Evolutionary conservation across 805 yeast genomes (phyloP), one percentile per base, ranked within the genome.

Genomic region (Sugiyamaella americana): DNA sequence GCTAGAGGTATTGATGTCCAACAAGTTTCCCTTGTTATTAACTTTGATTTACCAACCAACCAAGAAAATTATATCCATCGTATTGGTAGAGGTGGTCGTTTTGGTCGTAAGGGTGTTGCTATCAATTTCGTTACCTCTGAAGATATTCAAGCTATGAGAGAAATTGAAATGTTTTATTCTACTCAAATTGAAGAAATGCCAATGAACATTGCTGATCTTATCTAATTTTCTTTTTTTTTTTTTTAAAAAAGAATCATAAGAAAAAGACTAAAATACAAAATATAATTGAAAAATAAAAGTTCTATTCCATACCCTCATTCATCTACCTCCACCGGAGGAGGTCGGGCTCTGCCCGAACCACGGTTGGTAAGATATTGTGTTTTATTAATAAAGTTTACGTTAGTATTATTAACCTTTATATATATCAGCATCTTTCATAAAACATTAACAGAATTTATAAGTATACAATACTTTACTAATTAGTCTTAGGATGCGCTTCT

Each of bases 1-100:
- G 98, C 98, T 43, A 79, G 98, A 70, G 98, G 98, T 64, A 93
- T 91, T 56, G 98, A 91, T 70, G 98, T 91, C 51, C 98, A 91
- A 73, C 98, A 91, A 66, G 96, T 91, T 41, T 89, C 97, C 10
- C 71, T 91, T 57, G 98, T 91, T 51, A 87, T 91, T 62, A 91
- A 91, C 76, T 91, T 86, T 71, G 98, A 91, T 69, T 72, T 91
- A 66, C 98, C 98, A 47, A 68, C 78, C 54, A 88, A 93, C 76
- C 81, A 83, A 65, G 98, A 91, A 69, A 91, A 91, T 76, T 91
- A 91, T 69, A 82, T 91, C 63, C 98, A 91, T 74, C 80, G 98
- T 71, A 91, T 91, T 57, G 98, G 98, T 68, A 83, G 98, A 69
- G 88, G 95, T 58, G 98, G 98, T 55, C 82, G 98, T 66, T 91